Percentiles rank a stretch among this genome's conserved stretches.
Conservation (phyloP, 2,329 filamentous ascomycete species). For the Paecilomyces sp. region DNA sequence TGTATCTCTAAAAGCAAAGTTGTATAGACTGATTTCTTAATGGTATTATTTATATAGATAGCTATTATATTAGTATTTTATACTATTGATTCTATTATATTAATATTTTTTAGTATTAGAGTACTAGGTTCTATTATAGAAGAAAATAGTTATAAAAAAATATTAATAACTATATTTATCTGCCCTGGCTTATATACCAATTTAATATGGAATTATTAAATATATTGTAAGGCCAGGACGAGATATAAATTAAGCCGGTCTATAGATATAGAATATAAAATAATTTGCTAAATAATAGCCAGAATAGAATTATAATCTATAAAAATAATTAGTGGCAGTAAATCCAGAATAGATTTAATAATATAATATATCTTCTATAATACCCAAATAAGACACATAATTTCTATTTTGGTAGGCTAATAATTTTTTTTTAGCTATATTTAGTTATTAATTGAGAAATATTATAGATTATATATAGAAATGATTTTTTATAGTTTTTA, state of each 20-base stretch:
- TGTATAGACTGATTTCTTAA: neutral
- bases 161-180: neutral
- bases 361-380: neutral
- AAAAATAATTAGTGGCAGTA: neutral
- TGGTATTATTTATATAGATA: neutral
- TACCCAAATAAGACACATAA: neutral
- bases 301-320: neutral
- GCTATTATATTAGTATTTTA: too few species aligned
- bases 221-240: neutral
- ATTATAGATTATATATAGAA: neutral
- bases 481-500: neutral
- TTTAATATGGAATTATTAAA: neutral
- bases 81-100: too few species aligned
- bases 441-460: neutral
- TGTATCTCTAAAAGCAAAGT: neutral
- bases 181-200: neutral
- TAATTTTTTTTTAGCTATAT: neutral
- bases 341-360: neutral
- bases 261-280: neutral
- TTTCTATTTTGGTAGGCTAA: neutral
- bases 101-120: neutral
- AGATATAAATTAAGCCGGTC: neutral
- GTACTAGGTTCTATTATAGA: neutral
- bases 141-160: neutral
- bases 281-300: neutral